Conservation (phyloP, 176 grass and related monocot genomes). For the Chrysopogon serrulatus region DNA sequence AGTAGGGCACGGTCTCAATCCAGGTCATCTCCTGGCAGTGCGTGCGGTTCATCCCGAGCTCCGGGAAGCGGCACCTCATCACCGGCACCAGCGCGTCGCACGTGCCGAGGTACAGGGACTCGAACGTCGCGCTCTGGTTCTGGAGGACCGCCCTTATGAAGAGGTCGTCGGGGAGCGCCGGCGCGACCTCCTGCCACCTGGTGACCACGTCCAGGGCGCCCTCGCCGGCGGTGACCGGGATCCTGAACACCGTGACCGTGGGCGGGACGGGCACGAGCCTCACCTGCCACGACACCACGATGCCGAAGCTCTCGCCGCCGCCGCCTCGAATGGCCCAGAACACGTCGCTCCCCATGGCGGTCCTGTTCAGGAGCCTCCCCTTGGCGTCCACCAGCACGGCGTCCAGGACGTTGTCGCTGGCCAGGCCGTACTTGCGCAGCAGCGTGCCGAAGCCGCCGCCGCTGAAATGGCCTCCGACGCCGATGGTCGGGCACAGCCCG, state of each 20-base stretch:
- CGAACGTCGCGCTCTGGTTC: conserved; percentile 11
- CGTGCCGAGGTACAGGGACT: conserved; percentile 37
- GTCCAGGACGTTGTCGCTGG: conserved; percentile 56
- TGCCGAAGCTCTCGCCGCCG: conserved; percentile 53
- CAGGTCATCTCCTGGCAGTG: conserved; percentile 50
- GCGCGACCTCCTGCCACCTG: conserved; percentile 49
- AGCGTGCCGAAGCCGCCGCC: conserved; percentile 63
- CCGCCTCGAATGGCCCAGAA: conserved; percentile 62
- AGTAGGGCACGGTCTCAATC: conserved; percentile 42
- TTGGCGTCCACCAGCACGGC: conserved; percentile 42
- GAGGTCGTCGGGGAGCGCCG: conserved; percentile 25
- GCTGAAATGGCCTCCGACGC: conserved; percentile 48
- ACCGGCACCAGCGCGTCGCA: conserved; percentile 14
- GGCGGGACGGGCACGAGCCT: conserved; percentile 36
- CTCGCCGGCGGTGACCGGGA: conserved; percentile 1
- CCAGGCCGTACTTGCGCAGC: conserved; percentile 53
- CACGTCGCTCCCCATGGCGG: conserved; percentile 37
- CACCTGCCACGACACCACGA: conserved; percentile 54
- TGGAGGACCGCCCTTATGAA: conserved; percentile 19
- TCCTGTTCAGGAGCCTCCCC: conserved; percentile 38
- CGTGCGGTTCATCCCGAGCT: conserved; percentile 27
- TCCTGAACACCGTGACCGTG: conserved; percentile 36
- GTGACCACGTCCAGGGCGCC: conserved; percentile 33
- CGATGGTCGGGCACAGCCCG: conserved; percentile 59
- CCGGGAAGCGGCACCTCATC: conserved; percentile 26